Percentiles rank a stretch among this genome's conserved stretches.
Conservation (phyloP, 768 basidiomycete genomes). For the Lentinula sp. region DNA sequence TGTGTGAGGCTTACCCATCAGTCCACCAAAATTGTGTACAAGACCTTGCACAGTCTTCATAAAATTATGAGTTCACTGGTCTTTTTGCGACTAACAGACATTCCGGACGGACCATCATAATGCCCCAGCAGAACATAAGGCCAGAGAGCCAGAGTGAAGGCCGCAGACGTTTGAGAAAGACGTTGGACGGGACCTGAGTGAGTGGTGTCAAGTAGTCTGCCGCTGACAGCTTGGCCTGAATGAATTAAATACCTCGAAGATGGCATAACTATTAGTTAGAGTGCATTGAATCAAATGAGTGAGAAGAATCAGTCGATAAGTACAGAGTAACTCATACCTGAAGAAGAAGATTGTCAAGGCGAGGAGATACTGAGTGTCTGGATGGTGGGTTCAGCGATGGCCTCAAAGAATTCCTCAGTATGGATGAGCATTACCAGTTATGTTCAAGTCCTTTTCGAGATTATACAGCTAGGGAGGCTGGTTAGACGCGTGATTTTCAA, state of each 20-base stretch:
- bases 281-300: conserved; percentile 10
- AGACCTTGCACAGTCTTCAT: conserved; percentile 66
- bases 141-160: conserved; percentile 74
- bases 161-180: conserved; percentile 65
- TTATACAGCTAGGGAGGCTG: conserved; percentile 46
- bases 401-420: neutral
- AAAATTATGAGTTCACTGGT: conserved; percentile 5
- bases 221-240: neutral
- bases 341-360: conserved; percentile 60
- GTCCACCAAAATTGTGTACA: conserved; percentile 60
- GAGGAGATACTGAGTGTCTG: conserved; percentile 58
- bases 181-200: conserved; percentile 59
- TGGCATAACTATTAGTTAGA: conserved; percentile 45
- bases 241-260: conserved; percentile 49
- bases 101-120: conserved; percentile 53
- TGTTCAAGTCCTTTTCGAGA: conserved; percentile 45
- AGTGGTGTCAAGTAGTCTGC: neutral
- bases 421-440: neutral
- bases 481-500: neutral
- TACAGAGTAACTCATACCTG: conserved; percentile 14
- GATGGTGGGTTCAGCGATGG: conserved; percentile 28
- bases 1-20: conserved; percentile 43
- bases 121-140: conserved; percentile 70
- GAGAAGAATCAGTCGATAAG: neutral
- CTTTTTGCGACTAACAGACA: neutral